A percentile compares a stretch with the other conserved stretches of the same genome.
Conservation (phyloP, 83 land plant species). For the Isoetes engelmannii region DNA sequence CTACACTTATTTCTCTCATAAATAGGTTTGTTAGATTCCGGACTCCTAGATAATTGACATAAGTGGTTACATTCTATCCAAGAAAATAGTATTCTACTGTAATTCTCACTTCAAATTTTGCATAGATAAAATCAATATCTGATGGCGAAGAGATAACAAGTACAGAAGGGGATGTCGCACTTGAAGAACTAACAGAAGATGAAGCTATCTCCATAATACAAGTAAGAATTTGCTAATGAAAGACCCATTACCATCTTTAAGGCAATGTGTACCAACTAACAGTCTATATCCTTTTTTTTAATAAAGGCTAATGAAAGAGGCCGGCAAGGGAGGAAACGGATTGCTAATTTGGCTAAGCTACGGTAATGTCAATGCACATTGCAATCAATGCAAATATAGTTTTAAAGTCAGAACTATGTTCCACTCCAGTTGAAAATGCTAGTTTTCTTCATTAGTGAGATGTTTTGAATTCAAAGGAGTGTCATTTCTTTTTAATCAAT, state of each 20-base stretch:
- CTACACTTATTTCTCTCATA: too few relatives aligned
- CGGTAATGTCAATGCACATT: too few relatives aligned
- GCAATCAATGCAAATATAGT: too few relatives aligned
- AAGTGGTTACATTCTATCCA: too few relatives aligned
- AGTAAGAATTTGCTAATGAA: background rate
- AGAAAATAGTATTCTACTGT: too few relatives aligned
- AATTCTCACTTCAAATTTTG: background rate
- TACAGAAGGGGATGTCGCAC: background rate
- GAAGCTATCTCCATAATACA: conserved; percentile 9
- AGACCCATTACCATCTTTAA: background rate
- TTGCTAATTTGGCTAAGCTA: conserved; percentile 11
- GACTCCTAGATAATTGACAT: too few relatives aligned
- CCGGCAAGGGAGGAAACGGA: conserved; percentile 13
- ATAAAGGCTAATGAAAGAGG: conserved; percentile 22
- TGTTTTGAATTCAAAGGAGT: too few relatives aligned
- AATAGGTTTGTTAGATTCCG: too few relatives aligned
- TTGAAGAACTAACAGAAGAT: background rate
- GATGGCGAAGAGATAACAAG: background rate
- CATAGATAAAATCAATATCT: background rate
- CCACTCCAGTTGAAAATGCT: background rate
- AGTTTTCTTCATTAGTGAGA: background rate
- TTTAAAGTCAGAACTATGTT: background rate
- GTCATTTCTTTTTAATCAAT: too few relatives aligned
- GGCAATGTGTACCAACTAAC: background rate
- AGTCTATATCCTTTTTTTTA: background rate